phyloP scores from a whole-genome alignment of 371 early-diverging fungal genomes.

The Actinomortierella ambigua region DNA sequence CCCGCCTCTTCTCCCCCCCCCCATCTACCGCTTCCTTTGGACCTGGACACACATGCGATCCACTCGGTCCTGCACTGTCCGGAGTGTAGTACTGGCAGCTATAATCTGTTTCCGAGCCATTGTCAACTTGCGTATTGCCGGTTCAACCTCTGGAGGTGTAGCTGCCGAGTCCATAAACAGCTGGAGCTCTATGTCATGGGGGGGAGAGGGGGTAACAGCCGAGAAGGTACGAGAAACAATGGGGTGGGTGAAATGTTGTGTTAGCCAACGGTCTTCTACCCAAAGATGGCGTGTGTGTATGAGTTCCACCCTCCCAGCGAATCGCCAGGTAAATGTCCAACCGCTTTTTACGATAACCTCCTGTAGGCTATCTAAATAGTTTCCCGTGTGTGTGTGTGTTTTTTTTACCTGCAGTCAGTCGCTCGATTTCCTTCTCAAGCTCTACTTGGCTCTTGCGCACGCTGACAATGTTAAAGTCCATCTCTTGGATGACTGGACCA shows the following conservation, averaged over 20 bases:
- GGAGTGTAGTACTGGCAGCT: conserved; percentile 51
- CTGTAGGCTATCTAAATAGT: no score
- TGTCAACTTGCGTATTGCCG: conserved; percentile 53
- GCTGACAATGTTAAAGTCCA: conserved; percentile 57
- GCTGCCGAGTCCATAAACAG: conserved; percentile 56
- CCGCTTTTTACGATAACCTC: no score
- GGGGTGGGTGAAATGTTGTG: not conserved
- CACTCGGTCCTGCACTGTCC: conserved; percentile 55
- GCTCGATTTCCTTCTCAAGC: conserved; percentile 62
- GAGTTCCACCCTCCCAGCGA: no score
- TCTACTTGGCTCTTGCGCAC: conserved; percentile 59
- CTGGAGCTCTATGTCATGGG: conserved; percentile 51
- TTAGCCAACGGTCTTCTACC: no score
- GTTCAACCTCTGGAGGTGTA: conserved; percentile 56
- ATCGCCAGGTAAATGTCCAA: no score
- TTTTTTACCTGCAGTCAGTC: conserved; percentile 57
- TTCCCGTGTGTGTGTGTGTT: no score
- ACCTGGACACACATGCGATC: conserved; percentile 48
- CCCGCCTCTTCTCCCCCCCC: not conserved
- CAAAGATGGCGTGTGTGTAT: no score
- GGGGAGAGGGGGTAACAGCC: no score
- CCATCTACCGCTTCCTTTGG: conserved; percentile 13
- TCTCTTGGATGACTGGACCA: conserved; percentile 56
- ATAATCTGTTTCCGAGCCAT: conserved; percentile 56
- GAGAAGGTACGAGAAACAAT: no score